These are phyloP conservation scores for Globisporangium recalcitrans DNA, from an alignment of 352 stramenopile genomes.

Conservation along the genomic window DNA sequence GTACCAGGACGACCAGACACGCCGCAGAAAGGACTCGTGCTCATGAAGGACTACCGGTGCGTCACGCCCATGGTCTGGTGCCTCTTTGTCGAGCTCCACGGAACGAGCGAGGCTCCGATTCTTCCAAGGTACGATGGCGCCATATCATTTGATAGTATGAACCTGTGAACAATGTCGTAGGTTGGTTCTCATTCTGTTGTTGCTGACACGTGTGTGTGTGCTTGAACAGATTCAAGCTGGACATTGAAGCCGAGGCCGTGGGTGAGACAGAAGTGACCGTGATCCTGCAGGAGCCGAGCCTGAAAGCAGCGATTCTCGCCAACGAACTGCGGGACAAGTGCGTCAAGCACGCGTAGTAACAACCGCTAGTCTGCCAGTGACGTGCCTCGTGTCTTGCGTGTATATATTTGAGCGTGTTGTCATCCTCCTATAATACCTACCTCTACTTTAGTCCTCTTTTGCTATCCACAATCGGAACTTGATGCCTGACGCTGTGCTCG, in stretches of 20 bases:
- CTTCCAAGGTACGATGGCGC: conserved; percentile 19
- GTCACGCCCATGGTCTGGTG: conserved; percentile 78
- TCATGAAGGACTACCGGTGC: conserved; percentile 56
- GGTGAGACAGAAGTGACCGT: conserved; percentile 13
- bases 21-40: conserved; percentile 31
- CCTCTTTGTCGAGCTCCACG: conserved; percentile 56
- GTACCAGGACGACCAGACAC: conserved; percentile 34
- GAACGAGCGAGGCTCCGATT: conserved; percentile 32
- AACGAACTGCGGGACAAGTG: conserved; percentile 38
- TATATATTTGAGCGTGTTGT: conserved; percentile 4
- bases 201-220: background rate
- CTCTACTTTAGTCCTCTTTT: background rate
- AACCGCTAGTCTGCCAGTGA: background rate
- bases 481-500: background rate
- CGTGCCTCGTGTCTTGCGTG: background rate
- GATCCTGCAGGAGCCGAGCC: conserved; percentile 26
- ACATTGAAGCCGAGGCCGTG: conserved; percentile 26
- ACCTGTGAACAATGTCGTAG: background rate
- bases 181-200: background rate
- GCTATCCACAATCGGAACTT: background rate
- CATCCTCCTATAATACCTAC: background rate
- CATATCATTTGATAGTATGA: background rate
- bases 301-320: conserved; percentile 28
- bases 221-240: conserved; percentile 21
- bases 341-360: conserved; percentile 4